phyloP scores from a whole-genome alignment of 352 stramenopile genomes.

The Albugo candida region DNA sequence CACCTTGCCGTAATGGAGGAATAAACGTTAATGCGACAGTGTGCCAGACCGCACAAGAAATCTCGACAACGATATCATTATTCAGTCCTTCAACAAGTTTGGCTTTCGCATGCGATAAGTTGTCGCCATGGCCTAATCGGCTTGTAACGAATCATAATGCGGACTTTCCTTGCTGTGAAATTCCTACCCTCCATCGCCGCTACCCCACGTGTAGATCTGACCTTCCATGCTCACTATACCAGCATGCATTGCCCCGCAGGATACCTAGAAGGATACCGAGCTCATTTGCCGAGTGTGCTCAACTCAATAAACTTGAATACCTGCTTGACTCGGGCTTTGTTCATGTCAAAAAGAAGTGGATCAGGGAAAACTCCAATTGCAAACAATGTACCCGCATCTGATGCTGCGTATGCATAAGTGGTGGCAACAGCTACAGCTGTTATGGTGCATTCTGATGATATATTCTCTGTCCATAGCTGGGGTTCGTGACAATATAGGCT shows the following conservation, averaged over 20 bases:
- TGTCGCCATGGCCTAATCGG: constrained; percentile 53
- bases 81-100: constrained; percentile 53
- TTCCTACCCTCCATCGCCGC: constrained; percentile 58
- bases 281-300: constrained; percentile 32
- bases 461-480: constrained; percentile 41
- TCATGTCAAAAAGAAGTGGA: constrained; percentile 3
- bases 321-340: no score
- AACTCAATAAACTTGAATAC: constrained; percentile 22
- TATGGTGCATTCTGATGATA: constrained; percentile 34
- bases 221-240: constrained; percentile 51
- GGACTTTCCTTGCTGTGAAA: neutral
- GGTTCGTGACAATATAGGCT: constrained; percentile 37
- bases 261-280: constrained; percentile 41
- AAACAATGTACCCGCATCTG: constrained; percentile 24
- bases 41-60: constrained; percentile 76
- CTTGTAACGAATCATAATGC: constrained; percentile 9
- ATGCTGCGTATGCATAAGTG: constrained; percentile 51
- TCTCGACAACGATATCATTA: constrained; percentile 56
- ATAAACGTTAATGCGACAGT: constrained; percentile 76
- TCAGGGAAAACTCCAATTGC: constrained; percentile 53
- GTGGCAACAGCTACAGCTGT: constrained; percentile 35
- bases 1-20: constrained; percentile 63
- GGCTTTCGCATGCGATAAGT: constrained; percentile 42
- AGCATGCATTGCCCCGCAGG: constrained; percentile 55
- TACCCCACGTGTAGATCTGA: constrained; percentile 65